These are phyloP conservation scores for Funneliformis mosseae DNA, from an alignment of 192 early-diverging fungal species.

Conservation along the genomic window DNA sequence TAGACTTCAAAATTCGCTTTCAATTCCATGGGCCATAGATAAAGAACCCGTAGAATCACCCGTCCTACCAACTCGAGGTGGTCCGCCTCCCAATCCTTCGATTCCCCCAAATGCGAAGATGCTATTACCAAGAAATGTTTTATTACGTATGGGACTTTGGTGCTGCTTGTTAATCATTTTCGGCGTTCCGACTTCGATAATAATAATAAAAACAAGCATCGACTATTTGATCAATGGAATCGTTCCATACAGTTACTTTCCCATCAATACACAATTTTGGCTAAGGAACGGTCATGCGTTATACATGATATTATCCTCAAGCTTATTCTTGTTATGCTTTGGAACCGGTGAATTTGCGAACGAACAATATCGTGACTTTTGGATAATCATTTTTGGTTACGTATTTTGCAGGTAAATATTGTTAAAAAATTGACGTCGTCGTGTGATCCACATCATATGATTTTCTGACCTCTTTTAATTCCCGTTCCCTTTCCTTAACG, in stretches of 20 bases:
- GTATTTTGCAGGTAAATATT: constrained; percentile 7
- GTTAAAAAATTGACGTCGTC: not conserved
- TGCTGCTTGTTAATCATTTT: constrained; percentile 15
- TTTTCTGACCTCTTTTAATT: too few relatives aligned
- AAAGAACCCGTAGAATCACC: not conserved
- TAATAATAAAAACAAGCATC: not conserved
- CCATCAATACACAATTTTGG: not conserved
- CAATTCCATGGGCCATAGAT: not conserved
- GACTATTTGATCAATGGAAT: not conserved
- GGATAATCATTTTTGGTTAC: not conserved
- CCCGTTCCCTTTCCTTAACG: too few relatives aligned
- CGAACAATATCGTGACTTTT: constrained; percentile 21
- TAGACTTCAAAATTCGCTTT: not conserved
- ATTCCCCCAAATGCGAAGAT: not conserved
- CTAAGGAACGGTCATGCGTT: not conserved
- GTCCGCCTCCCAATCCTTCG: constrained; percentile 16
- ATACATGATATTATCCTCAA: constrained; percentile 2
- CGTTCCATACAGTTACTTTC: not conserved
- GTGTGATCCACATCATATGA: not conserved
- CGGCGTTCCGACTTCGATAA: not conserved
- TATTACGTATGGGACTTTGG: constrained; percentile 29
- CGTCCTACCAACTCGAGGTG: not conserved
- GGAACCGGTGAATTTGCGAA: constrained; percentile 27
- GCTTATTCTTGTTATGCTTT: constrained; percentile 24
- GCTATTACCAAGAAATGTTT: constrained; percentile 2